These are phyloP conservation scores for Oryza rufipogon DNA, from an alignment of 176 grass and related monocot species.

Conservation along the genomic window DNA sequence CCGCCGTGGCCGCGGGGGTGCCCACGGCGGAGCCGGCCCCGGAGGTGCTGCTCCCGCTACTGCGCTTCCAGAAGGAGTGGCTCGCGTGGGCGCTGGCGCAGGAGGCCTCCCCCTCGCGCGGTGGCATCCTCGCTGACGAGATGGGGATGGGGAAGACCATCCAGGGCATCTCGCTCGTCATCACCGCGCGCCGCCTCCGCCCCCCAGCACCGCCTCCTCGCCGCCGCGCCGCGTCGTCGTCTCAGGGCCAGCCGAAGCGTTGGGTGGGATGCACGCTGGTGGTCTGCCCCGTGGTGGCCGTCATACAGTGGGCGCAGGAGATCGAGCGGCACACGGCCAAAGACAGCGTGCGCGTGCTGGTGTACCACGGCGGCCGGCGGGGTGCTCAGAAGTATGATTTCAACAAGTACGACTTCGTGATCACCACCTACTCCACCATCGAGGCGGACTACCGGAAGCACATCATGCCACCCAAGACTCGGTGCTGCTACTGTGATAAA, in stretches of 20 bases:
- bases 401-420: conserved; percentile 69
- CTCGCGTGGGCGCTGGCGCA: conserved; percentile 85
- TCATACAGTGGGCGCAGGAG: conserved; percentile 90
- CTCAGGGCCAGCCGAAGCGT: background rate
- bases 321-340: conserved; percentile 70
- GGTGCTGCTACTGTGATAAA: conserved; percentile 58
- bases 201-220: background rate
- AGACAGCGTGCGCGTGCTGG: conserved; percentile 56
- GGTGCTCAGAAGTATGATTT: conserved; percentile 40
- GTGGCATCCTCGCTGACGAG: conserved; percentile 91
- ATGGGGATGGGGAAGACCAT: conserved; percentile 99
- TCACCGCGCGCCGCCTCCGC: conserved; percentile 52
- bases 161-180: conserved; percentile 91
- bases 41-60: conserved; percentile 64
- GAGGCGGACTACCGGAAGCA: conserved; percentile 87
- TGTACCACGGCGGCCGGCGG: conserved; percentile 66
- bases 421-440: conserved; percentile 90
- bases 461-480: conserved; percentile 77
- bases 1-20: background rate
- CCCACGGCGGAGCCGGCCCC: conserved; percentile 52
- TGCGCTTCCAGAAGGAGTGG: conserved; percentile 97
- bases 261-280: conserved; percentile 68
- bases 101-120: conserved; percentile 59
- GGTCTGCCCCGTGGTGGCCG: conserved; percentile 80
- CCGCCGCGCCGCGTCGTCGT: background rate